Conservation (phyloP, 2,329 filamentous ascomycete genomes). For the Xylaria sp. region DNA sequence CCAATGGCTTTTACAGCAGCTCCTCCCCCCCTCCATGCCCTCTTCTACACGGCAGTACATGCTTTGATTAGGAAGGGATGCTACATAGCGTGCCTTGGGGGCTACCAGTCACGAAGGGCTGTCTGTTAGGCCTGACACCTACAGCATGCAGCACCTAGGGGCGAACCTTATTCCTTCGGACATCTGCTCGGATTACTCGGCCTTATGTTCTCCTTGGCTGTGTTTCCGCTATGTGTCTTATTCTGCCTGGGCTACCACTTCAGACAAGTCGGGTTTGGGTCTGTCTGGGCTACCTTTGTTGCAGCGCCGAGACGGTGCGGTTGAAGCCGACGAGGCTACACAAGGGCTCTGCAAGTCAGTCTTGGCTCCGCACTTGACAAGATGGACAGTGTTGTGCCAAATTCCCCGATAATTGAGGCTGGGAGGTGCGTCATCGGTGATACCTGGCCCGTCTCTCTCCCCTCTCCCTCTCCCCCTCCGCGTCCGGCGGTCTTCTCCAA, state of each 20-base stretch:
- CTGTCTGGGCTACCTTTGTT: constrained; percentile 24
- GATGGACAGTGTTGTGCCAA: constrained; percentile 10
- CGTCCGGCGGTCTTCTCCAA: constrained; percentile 31
- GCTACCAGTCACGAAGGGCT: constrained; percentile 18
- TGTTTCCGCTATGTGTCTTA: constrained; percentile 22
- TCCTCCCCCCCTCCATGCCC: constrained; percentile 8
- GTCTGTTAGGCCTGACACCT: constrained; percentile 21
- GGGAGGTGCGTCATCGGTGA: constrained; percentile 34
- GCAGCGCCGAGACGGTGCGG: constrained; percentile 34
- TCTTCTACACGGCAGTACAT: constrained; percentile 13
- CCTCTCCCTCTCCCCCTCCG: constrained; percentile 12
- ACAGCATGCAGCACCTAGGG: constrained; percentile 3
- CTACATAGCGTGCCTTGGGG: constrained; percentile 16
- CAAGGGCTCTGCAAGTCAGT: constrained; percentile 31
- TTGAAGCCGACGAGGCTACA: constrained; percentile 31
- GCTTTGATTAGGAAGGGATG: constrained; percentile 13
- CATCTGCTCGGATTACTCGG: constrained; percentile 27
- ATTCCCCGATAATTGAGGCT: constrained; percentile 29
- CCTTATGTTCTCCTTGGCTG: constrained; percentile 32
- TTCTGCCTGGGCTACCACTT: constrained; percentile 25
- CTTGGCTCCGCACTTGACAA: constrained; percentile 36
- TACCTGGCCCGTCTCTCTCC: constrained; percentile 14
- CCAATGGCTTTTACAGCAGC: constrained; percentile 7
- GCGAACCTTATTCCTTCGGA: constrained; percentile 23
- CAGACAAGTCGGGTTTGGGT: constrained; percentile 1